A percentile compares a stretch with the other conserved stretches of the same genome.
Evolutionary conservation across 148 eudicot species (phyloP).

Genomic region (Amaranthus hypochondriacus): DNA sequence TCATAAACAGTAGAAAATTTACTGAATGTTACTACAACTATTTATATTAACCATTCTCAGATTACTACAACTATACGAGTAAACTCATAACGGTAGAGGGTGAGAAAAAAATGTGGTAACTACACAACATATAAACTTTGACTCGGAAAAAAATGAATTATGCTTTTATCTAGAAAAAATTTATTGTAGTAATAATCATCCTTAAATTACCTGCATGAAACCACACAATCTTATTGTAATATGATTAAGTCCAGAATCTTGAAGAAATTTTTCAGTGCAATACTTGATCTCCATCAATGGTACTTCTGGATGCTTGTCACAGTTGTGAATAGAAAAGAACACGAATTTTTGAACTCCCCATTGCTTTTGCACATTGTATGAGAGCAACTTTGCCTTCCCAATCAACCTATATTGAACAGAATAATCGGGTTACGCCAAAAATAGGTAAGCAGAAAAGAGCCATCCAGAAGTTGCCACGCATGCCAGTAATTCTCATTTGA

Average conservation of each 20-base stretch:
- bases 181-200: neutral
- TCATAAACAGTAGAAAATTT: slow-evolving; percentile 9
- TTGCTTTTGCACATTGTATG: slow-evolving; percentile 99
- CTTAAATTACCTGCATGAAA: slow-evolving; percentile 89
- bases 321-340: slow-evolving; percentile 95
- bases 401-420: slow-evolving; percentile 66
- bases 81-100: neutral
- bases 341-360: slow-evolving; percentile 94
- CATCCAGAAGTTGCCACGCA: neutral
- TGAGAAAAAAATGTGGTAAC: neutral
- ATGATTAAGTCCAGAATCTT: slow-evolving; percentile 83
- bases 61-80: neutral
- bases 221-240: slow-evolving; percentile 81
- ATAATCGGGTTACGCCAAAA: slow-evolving; percentile 16
- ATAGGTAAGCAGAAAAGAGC: neutral
- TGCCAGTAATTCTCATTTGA: neutral
- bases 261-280: slow-evolving; percentile 97
- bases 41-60: too few species aligned
- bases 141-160: neutral
- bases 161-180: neutral
- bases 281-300: slow-evolving; percentile 97
- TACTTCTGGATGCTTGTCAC: slow-evolving; percentile 99
- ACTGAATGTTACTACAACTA: neutral
- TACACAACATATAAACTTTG: neutral
- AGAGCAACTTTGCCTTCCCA: slow-evolving; percentile 99